These are phyloP conservation scores for Curvularia sp. DNA, from an alignment of 2,329 filamentous ascomycete genomes.

Conservation along the genomic window DNA sequence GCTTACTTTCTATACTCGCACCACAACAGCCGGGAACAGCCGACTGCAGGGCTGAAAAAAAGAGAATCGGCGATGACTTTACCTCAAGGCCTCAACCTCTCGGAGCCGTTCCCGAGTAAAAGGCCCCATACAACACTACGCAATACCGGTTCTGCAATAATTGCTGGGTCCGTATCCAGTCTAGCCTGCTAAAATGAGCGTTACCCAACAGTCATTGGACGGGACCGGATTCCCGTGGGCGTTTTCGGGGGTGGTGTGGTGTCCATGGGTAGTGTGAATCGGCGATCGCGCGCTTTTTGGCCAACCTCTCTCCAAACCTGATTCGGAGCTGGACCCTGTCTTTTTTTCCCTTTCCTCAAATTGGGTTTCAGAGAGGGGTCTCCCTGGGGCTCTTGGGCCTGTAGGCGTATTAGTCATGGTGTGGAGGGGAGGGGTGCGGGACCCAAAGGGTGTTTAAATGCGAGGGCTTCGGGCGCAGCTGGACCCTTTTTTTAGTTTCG, in stretches of 20 bases:
- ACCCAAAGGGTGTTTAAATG: not conserved
- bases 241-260: not conserved
- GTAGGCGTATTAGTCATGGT: constrained; percentile 12
- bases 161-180: not conserved
- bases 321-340: not conserved
- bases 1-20: not conserved
- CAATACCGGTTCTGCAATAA: not conserved
- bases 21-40: constrained; percentile 10
- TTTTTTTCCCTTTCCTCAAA: constrained; percentile 1
- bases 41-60: constrained; percentile 10
- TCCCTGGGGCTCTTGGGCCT: not conserved
- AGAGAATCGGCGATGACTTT: constrained; percentile 17
- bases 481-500: constrained; percentile 1
- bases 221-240: not conserved
- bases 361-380: constrained; percentile 4
- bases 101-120: not conserved
- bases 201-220: not conserved
- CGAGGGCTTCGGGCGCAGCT: not conserved
- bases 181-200: not conserved
- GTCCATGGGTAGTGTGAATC: constrained; percentile 9
- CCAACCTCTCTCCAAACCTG: not conserved
- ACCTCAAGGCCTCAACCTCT: not conserved
- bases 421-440: not conserved
- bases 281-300: constrained; percentile 16
- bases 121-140: not conserved